Evolutionary conservation across 2,329 filamentous ascomycete genomes (phyloP).

Genomic region (Eutypella sp.): DNA sequence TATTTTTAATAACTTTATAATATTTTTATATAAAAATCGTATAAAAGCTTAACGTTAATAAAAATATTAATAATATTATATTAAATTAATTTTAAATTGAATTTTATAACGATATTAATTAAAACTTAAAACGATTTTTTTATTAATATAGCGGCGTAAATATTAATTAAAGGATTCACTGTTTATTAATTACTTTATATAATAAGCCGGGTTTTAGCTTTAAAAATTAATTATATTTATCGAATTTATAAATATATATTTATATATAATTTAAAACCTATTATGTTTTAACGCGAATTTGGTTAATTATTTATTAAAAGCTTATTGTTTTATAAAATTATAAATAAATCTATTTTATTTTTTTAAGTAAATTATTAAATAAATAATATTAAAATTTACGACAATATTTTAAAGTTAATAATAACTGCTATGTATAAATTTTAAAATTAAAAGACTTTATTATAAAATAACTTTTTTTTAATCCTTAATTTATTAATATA

Average conservation of each 20-base stretch:
- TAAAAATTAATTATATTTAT: background rate
- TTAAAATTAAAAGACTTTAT: too few relatives aligned
- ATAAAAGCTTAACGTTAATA: background rate
- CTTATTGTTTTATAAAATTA: background rate
- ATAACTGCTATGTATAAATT: too few relatives aligned
- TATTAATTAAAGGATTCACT: background rate
- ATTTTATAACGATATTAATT: background rate
- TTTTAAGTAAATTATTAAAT: background rate
- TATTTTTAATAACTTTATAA: background rate
- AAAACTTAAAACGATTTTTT: background rate
- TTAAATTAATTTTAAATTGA: background rate
- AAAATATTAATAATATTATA: background rate
- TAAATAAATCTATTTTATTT: background rate
- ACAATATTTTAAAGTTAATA: background rate
- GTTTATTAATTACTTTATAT: background rate
- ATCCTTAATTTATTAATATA: background rate
- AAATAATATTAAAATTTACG: background rate
- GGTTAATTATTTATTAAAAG: background rate
- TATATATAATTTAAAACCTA: background rate
- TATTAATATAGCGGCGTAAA: background rate
- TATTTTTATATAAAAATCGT: background rate
- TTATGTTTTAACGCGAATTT: too few relatives aligned
- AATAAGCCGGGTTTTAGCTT: background rate
- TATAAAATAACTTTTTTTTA: background rate
- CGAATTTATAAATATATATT: background rate